These are phyloP conservation scores for Vanrija sp. DNA, from an alignment of 1,284 basidiomycete genomes.

Conservation along the genomic window DNA sequence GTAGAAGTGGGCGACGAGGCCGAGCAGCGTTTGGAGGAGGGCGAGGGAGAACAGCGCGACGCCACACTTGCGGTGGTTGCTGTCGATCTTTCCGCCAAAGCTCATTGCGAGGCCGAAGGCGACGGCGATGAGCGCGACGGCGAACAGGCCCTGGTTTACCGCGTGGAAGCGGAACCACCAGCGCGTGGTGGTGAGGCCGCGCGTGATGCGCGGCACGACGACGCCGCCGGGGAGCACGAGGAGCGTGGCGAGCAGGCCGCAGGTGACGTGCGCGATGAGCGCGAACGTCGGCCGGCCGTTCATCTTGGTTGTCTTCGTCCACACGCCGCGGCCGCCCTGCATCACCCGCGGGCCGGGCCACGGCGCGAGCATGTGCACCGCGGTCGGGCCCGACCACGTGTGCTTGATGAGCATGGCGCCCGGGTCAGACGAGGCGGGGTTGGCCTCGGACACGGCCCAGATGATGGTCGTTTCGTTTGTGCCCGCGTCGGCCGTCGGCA, in stretches of 20 bases:
- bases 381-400: slow-evolving; percentile 11
- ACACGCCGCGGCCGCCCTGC: no score
- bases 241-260: slow-evolving; percentile 58
- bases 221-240: slow-evolving; percentile 59
- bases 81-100: slow-evolving; percentile 30
- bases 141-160: slow-evolving; percentile 57
- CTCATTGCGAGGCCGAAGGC: slow-evolving; percentile 46
- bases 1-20: slow-evolving; percentile 58
- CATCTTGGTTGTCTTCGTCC: neutral
- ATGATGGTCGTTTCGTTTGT: slow-evolving; percentile 51
- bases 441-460: slow-evolving; percentile 53
- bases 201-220: slow-evolving; percentile 58
- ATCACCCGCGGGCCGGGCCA: neutral
- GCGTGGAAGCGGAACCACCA: slow-evolving; percentile 58
- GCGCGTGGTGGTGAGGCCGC: slow-evolving; percentile 53
- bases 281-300: slow-evolving; percentile 2
- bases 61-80: slow-evolving; percentile 59
- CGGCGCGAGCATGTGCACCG: neutral
- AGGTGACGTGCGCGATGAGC: slow-evolving; percentile 58
- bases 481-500: slow-evolving; percentile 52
- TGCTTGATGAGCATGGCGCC: slow-evolving; percentile 54
- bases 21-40: slow-evolving; percentile 57
- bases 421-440: slow-evolving; percentile 48
- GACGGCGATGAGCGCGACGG: slow-evolving; percentile 55
- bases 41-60: slow-evolving; percentile 61